phyloP scores from a whole-genome alignment of 2,329 filamentous ascomycete genomes.

The Colletotrichum echinochloae region DNA sequence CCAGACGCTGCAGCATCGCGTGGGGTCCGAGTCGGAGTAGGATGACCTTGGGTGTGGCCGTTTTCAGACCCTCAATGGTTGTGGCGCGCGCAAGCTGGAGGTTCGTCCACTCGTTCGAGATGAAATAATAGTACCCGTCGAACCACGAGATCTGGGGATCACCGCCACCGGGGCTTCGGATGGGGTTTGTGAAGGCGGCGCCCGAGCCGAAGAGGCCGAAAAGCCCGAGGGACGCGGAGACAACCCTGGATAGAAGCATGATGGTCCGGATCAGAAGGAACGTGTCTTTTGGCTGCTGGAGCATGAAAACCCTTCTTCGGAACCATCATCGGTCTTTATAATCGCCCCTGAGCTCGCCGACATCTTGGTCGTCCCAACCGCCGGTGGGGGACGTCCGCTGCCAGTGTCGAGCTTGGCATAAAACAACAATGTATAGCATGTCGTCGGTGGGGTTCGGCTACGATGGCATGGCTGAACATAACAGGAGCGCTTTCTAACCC shows the following conservation, averaged over 20 bases:
- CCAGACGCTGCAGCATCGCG: conserved; percentile 68
- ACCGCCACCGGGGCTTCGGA: conserved; percentile 61
- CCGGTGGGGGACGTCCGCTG: conserved; percentile 6
- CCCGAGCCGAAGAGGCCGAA: conserved; percentile 42
- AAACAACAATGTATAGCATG: not conserved
- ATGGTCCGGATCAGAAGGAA: too few relatives aligned
- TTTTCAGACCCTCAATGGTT: conserved; percentile 67
- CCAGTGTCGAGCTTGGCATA: not conserved
- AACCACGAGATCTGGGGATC: conserved; percentile 66
- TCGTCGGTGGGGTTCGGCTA: not conserved
- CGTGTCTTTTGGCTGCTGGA: not conserved
- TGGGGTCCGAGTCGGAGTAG: conserved; percentile 60
- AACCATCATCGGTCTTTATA: not conserved
- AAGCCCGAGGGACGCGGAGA: conserved; percentile 17
- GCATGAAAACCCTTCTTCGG: not conserved
- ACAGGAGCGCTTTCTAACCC: conserved; percentile 27
- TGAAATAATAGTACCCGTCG: conserved; percentile 68
- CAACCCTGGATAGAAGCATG: conserved; percentile 27
- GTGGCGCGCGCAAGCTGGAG: conserved; percentile 65
- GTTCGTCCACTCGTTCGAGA: conserved; percentile 67
- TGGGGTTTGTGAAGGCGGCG: conserved; percentile 62
- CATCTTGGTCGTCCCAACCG: not conserved
- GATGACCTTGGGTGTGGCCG: conserved; percentile 61
- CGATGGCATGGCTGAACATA: not conserved
- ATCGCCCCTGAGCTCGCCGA: not conserved